Evolutionary conservation across 1,284 basidiomycete genomes (phyloP), one percentile per base, ranked within the genome.

Genomic region (Cystobasidiaceae sp.): DNA sequence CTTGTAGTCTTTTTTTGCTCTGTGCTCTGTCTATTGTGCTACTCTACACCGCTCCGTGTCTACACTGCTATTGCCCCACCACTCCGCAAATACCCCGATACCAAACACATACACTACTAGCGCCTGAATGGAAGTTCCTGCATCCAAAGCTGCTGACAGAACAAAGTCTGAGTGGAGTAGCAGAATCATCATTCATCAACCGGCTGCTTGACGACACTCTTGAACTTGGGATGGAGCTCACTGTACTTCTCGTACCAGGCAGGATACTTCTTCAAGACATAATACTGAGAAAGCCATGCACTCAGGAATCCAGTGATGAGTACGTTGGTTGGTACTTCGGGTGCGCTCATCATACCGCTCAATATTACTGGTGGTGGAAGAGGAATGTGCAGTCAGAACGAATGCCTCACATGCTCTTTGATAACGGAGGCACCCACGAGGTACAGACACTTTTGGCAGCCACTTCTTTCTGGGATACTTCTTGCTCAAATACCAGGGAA

Each of bases 241-340:
- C 71, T 71, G 21, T 70, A 70, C 67, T 74, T 74, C 48, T 73
- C 74, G 52, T 72, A 74, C 74, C 74, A 75, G n/a, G 66, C 48
- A 0, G 72, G 66, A 8, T 67, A 59, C 45, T 73, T 71, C 4
- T 69, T 67, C 17, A 72, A 33, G 0, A 73, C 74, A 52, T 68
- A 75, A 34, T 69, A 73, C 27, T 75, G 74, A 7, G 68, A 70
- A 3, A 70, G 51, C 51, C 72, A 75, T 6, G 69, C 68, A 25
- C 69, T 69, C 25, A 73, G 8, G 62, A 75, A 72, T 15, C 74
- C 74, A 17, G 44, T 52, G 2, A 75, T 65, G 13, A 74, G 67
- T 32, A 74, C 68, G 28, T 75, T 75, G 23, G 72, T 73, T 2
- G 74, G 74, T 25, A 64, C 71, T 50, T 74, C 72, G 11, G 74